Conservation (phyloP, 2,329 filamentous ascomycete genomes). For the Sodiomyces alkalinus region DNA sequence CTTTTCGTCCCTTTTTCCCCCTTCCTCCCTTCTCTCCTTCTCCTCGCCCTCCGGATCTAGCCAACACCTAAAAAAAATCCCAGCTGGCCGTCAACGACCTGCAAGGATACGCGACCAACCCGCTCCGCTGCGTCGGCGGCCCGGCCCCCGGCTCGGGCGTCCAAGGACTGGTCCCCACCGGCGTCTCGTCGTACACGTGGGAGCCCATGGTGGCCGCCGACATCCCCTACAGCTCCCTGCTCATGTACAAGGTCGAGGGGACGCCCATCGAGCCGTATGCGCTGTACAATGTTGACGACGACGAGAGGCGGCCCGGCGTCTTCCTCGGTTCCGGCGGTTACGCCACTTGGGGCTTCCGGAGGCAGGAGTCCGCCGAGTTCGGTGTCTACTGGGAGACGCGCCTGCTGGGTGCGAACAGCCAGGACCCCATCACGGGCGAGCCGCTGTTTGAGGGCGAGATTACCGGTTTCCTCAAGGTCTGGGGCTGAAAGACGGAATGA, state of each 20-base stretch:
- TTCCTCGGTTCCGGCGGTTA: conserved; percentile 2
- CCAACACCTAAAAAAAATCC: conserved; percentile 2
- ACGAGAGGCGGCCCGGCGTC: conserved; percentile 1
- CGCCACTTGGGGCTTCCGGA: conserved; percentile 1
- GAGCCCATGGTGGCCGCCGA: conserved; percentile 2
- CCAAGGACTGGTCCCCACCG: conserved; percentile 1
- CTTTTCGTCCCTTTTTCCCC: not conserved
- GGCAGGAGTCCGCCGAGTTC: not conserved
- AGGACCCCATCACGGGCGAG: conserved; percentile 1
- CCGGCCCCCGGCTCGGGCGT: no score
- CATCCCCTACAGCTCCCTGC: conserved; percentile 2
- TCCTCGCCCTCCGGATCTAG: not conserved
- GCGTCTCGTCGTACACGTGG: conserved; percentile 3
- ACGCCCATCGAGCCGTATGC: conserved; percentile 1
- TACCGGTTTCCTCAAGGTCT: conserved; percentile 2
- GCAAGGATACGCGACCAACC: no score
- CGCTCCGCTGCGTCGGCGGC: conserved; percentile 2
- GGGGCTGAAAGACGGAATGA: no score
- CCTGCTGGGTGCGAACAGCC: conserved; percentile 1
- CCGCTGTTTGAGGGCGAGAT: conserved; percentile 3
- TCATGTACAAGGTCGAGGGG: conserved; percentile 3
- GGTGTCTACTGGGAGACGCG: conserved; percentile 1
- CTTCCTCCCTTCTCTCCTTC: not conserved
- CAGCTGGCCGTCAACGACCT: conserved; percentile 1
- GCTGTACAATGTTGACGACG: conserved; percentile 1